Evolutionary conservation across 2,329 filamentous ascomycete genomes (phyloP).

Genomic region (Fusarium globosum): DNA sequence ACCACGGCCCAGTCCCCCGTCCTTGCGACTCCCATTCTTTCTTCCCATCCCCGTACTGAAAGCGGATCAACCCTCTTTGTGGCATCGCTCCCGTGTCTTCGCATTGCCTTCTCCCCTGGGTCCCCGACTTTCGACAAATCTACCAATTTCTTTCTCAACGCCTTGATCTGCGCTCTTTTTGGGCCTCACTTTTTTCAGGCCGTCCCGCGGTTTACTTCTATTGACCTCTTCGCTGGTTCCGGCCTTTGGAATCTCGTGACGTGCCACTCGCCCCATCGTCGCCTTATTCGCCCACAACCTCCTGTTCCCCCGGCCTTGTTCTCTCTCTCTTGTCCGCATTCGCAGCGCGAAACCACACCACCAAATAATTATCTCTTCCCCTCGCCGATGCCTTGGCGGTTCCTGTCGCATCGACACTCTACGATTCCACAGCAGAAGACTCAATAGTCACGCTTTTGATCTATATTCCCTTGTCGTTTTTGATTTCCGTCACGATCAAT

Average conservation of each 20-base stretch:
- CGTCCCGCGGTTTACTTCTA: constrained; percentile 30
- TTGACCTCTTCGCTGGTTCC: constrained; percentile 32
- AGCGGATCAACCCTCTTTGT: constrained; percentile 40
- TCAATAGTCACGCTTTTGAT: not conserved
- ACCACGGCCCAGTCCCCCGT: constrained; percentile 17
- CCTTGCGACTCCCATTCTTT: constrained; percentile 32
- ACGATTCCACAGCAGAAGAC: constrained; percentile 29
- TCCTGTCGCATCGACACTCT: constrained; percentile 27
- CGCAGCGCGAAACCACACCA: constrained; percentile 47
- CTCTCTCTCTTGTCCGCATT: constrained; percentile 38
- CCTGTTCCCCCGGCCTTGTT: constrained; percentile 31
- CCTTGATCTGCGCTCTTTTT: constrained; percentile 38
- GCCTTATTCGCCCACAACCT: constrained; percentile 40
- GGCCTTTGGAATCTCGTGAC: constrained; percentile 41
- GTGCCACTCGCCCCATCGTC: constrained; percentile 46
- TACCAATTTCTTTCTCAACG: constrained; percentile 31
- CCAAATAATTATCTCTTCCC: constrained; percentile 22
- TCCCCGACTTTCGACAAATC: constrained; percentile 33
- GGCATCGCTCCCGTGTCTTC: constrained; percentile 42
- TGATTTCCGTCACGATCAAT: constrained; percentile 30
- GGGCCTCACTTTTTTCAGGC: constrained; percentile 29
- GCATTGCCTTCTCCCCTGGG: constrained; percentile 43
- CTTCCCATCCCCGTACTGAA: constrained; percentile 33
- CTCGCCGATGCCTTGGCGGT: constrained; percentile 46
- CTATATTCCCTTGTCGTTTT: constrained; percentile 21